Percentiles rank a stretch among this genome's conserved stretches.
These are phyloP conservation scores for Funneliformis mosseae DNA, from an alignment of 192 early-diverging fungal genomes.

Conservation along the genomic window DNA sequence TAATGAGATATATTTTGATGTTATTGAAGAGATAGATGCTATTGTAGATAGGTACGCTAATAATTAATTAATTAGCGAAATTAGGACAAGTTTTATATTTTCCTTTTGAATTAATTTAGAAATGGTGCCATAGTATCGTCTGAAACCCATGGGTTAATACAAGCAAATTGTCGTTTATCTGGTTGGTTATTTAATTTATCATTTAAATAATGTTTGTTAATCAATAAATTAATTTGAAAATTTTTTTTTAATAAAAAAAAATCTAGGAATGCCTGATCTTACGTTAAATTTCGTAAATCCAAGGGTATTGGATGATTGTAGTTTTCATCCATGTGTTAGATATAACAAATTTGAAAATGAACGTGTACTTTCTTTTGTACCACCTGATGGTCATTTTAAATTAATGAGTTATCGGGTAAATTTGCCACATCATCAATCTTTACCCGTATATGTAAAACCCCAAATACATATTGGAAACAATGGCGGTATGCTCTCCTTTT, in stretches of 20 bases:
- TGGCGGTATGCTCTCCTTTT: conserved; percentile 46
- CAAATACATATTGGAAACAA: conserved; percentile 57
- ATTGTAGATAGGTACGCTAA: conserved; percentile 67
- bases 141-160: conserved; percentile 79
- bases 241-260: too few species aligned
- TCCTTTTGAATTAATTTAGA: conserved; percentile 31
- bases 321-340: conserved; percentile 91
- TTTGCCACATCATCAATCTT: conserved; percentile 54
- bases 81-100: background rate
- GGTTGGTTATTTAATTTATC: conserved; percentile 45
- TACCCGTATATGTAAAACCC: conserved; percentile 68
- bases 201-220: too few species aligned
- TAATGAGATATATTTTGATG: conserved; percentile 95
- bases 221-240: too few species aligned
- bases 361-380: conserved; percentile 83
- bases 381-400: conserved; percentile 91
- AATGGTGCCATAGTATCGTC: conserved; percentile 72
- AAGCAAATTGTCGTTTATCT: conserved; percentile 75
- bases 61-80: too few species aligned
- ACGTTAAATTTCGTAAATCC: conserved; percentile 73
- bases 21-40: conserved; percentile 87
- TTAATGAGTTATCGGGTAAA: conserved; percentile 82
- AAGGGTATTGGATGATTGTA: conserved; percentile 72
- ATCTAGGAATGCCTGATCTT: conserved; percentile 87
- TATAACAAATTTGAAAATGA: conserved; percentile 80